Percentiles rank a stretch among this genome's conserved stretches.
These are phyloP conservation scores for Arctium lappa DNA, from an alignment of 129 eudicot species.

Conservation along the genomic window DNA sequence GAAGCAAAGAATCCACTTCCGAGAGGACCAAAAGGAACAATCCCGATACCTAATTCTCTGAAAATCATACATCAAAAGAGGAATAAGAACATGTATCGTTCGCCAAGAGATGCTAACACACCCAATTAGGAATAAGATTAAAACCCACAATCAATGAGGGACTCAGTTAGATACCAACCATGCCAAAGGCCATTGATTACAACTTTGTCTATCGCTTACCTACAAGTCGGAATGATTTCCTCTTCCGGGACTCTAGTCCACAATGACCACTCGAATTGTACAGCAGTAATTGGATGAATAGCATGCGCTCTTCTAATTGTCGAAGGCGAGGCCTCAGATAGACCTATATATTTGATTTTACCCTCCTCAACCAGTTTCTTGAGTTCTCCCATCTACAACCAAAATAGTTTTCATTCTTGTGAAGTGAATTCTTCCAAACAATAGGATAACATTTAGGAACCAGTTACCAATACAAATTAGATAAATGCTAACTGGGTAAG, in stretches of 20 bases:
- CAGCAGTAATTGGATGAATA: constrained; percentile 45
- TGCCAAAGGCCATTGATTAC: background rate
- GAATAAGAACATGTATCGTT: background rate
- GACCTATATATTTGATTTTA: constrained; percentile 44
- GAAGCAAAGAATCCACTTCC: constrained; percentile 43
- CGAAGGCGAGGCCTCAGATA: constrained; percentile 42
- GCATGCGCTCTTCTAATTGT: constrained; percentile 50
- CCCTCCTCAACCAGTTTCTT: constrained; percentile 46
- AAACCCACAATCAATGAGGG: background rate
- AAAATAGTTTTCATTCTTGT: background rate
- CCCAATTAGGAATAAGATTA: background rate
- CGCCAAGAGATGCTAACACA: background rate
- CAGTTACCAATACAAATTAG: no score
- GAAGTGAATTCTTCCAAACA: background rate
- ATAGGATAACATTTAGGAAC: background rate
- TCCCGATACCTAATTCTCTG: constrained; percentile 47
- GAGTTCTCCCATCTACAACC: constrained; percentile 38
- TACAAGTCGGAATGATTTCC: constrained; percentile 41
- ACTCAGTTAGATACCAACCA: background rate
- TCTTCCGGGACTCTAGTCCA: constrained; percentile 36
- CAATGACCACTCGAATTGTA: constrained; percentile 45
- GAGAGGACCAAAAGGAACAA: constrained; percentile 46
- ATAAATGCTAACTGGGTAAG: no score
- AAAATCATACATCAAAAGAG: background rate
- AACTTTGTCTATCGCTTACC: constrained; percentile 15